Conservation (phyloP, 2,329 filamentous ascomycete species). For the Trichoderma breve region DNA sequence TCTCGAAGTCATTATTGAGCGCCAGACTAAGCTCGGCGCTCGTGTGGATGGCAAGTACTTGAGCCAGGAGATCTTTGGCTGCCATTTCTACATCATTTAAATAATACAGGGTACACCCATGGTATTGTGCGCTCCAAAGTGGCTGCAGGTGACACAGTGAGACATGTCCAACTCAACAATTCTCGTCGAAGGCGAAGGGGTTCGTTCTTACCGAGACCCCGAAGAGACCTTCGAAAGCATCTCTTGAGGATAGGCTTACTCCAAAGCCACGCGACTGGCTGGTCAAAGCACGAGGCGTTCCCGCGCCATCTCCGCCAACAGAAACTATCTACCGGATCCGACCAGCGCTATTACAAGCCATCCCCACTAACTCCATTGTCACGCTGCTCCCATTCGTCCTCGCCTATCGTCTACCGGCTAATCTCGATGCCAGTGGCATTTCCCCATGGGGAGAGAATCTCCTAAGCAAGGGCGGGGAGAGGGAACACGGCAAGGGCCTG, state of each 20-base stretch:
- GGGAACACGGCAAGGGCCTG: background rate
- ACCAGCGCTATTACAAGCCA: background rate
- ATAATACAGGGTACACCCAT: background rate
- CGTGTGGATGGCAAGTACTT: slow-evolving; percentile 8
- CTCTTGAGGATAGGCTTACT: background rate
- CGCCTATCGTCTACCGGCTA: slow-evolving; percentile 12
- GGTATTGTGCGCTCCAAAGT: background rate
- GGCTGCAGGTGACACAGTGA: background rate
- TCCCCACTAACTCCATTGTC: background rate
- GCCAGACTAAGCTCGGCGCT: slow-evolving; percentile 1
- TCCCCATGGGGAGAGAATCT: slow-evolving; percentile 3
- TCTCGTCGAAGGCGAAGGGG: background rate
- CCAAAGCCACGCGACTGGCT: background rate
- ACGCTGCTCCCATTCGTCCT: background rate
- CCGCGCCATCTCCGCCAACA: background rate
- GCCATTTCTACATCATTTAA: slow-evolving; percentile 8
- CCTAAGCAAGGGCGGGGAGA: slow-evolving; percentile 3
- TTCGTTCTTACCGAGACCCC: background rate
- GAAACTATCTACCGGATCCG: background rate
- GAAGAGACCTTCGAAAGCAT: background rate
- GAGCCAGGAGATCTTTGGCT: slow-evolving; percentile 9
- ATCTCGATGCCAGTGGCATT: background rate
- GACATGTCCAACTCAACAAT: background rate
- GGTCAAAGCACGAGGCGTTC: background rate
- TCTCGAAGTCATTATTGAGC: slow-evolving; percentile 6